Conservation (phyloP, 169 alveolate genomes). For the Plasmodium knowlesi region DNA sequence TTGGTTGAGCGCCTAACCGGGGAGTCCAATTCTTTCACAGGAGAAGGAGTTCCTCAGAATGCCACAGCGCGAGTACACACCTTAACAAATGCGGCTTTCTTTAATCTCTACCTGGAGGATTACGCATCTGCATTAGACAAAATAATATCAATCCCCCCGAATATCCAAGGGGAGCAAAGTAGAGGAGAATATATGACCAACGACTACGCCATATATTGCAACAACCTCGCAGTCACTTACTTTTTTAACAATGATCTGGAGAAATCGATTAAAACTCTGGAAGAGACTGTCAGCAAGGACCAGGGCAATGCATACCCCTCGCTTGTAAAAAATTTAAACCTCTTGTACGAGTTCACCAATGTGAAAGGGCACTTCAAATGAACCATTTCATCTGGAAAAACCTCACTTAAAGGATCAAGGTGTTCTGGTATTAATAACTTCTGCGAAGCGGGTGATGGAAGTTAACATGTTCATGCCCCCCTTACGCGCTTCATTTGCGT, state of each 20-base stretch:
- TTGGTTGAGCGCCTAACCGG: background rate
- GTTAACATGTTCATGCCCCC: background rate
- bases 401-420: constrained; percentile 38
- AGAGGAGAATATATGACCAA: background rate
- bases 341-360: constrained; percentile 41
- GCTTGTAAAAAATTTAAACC: constrained; percentile 23
- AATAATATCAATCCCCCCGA: background rate
- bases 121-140: constrained; percentile 32
- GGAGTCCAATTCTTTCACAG: background rate
- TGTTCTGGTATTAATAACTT: constrained; percentile 2
- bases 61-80: background rate
- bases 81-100: background rate
- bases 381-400: background rate
- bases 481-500: background rate
- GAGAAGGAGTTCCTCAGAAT: background rate
- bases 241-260: constrained; percentile 40
- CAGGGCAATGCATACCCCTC: constrained; percentile 39
- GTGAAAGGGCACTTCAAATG: constrained; percentile 20
- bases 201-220: constrained; percentile 31
- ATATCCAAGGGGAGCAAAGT: background rate
- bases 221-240: constrained; percentile 54
- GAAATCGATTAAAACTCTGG: constrained; percentile 20
- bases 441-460: background rate
- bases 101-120: constrained; percentile 35
- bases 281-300: constrained; percentile 7